Evolutionary conservation across 2,329 filamentous ascomycete species (phyloP).

Genomic region (Orbilia ellipsospora): DNA sequence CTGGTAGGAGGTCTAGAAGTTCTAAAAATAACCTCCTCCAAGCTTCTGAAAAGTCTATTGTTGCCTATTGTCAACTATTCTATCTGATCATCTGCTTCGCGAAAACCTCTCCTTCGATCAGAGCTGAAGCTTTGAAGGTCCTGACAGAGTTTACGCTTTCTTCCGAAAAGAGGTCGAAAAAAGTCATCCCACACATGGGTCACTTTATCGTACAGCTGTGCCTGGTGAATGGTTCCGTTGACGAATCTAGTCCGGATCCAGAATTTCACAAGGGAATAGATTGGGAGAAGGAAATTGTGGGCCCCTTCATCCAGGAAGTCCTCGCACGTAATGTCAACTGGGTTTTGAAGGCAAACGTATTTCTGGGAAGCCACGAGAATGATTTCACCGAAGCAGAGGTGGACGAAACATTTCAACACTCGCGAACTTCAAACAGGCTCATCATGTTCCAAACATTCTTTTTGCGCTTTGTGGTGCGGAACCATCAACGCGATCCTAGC

Average conservation of each 20-base stretch:
- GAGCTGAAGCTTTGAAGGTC: not conserved
- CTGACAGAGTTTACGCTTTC: not conserved
- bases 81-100: not conserved
- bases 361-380: not conserved
- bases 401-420: constrained; percentile 2
- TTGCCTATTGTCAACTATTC: constrained; percentile 13
- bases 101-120: not conserved
- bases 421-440: not conserved
- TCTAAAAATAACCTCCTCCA: not conserved
- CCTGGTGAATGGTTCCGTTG: not conserved
- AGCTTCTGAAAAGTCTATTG: constrained; percentile 13
- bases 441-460: constrained; percentile 16
- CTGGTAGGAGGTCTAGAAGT: too few species aligned
- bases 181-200: not conserved
- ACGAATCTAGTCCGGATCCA: not conserved
- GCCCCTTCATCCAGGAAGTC: constrained; percentile 3
- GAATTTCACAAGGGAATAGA: not conserved
- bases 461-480: not conserved
- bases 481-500: not conserved
- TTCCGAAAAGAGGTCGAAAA: not conserved
- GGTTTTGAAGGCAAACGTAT: not conserved
- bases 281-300: not conserved
- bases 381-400: not conserved
- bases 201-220: constrained; percentile 1
- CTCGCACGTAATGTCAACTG: constrained; percentile 3